Percentiles rank a stretch among this genome's conserved stretches.
These are phyloP conservation scores for Hyaloscypha variabilis DNA, from an alignment of 495 filamentous ascomycete genomes.

Conservation along the genomic window DNA sequence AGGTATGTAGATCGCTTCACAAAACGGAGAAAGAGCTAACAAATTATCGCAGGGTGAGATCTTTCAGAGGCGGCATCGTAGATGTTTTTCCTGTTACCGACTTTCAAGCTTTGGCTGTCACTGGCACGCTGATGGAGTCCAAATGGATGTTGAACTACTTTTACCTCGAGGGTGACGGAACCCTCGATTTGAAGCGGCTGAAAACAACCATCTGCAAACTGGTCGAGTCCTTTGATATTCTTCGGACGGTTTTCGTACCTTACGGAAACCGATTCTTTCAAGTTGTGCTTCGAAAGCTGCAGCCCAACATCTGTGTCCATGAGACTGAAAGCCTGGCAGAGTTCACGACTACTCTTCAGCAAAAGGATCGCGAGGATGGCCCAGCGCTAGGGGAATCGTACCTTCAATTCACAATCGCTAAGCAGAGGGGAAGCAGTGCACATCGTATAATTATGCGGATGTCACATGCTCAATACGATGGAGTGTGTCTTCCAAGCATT, in stretches of 20 bases:
- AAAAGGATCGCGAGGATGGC: slow-evolving; percentile 50
- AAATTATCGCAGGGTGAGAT: slow-evolving; percentile 57
- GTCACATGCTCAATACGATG: slow-evolving; percentile 78
- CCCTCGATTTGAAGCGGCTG: slow-evolving; percentile 49
- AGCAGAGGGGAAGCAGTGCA: slow-evolving; percentile 36
- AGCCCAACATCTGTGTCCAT: slow-evolving; percentile 41
- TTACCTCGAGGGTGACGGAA: slow-evolving; percentile 53
- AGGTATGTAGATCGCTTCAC: too few species aligned
- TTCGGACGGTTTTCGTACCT: slow-evolving; percentile 69
- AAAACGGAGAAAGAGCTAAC: too few species aligned
- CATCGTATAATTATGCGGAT: slow-evolving; percentile 62
- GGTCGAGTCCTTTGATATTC: slow-evolving; percentile 60
- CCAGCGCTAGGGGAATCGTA: slow-evolving; percentile 65
- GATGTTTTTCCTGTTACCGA: slow-evolving; percentile 65
- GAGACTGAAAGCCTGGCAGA: slow-evolving; percentile 56
- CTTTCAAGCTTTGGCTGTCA: slow-evolving; percentile 66
- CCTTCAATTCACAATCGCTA: slow-evolving; percentile 63
- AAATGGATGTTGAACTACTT: slow-evolving; percentile 58
- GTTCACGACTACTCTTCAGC: slow-evolving; percentile 51
- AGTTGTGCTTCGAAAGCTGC: slow-evolving; percentile 60
- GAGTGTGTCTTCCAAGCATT: slow-evolving; percentile 65
- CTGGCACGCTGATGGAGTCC: slow-evolving; percentile 49
- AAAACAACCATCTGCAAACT: slow-evolving; percentile 39
- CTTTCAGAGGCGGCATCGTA: slow-evolving; percentile 49
- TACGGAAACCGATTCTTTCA: slow-evolving; percentile 58